Evolutionary conservation across 23 red algal genomes (phyloP).

Genomic region (Gracilariopsis chorda): DNA sequence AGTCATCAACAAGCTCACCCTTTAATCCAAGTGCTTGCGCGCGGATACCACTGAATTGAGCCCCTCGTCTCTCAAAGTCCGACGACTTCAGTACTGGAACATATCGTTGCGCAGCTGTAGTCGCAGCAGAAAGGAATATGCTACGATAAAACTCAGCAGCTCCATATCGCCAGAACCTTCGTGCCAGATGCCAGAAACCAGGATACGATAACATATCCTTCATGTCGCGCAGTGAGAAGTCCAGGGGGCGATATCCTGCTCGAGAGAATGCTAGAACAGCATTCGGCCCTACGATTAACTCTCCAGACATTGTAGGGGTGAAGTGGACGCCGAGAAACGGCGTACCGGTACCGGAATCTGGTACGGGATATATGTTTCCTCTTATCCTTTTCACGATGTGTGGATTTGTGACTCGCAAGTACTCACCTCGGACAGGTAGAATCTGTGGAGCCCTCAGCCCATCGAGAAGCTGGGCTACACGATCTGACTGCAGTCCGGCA

Average conservation of each 20-base stretch:
- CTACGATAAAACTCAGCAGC: constrained; percentile 36
- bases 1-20: constrained; percentile 81
- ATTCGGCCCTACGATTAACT: constrained; percentile 78
- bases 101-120: not conserved
- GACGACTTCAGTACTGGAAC: constrained; percentile 19
- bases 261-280: constrained; percentile 58
- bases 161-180: constrained; percentile 2
- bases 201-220: constrained; percentile 36
- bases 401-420: constrained; percentile 44
- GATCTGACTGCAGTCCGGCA: constrained; percentile 53
- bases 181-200: constrained; percentile 67
- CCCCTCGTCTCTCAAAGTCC: constrained; percentile 27
- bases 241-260: constrained; percentile 14
- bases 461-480: constrained; percentile 34
- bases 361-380: constrained; percentile 79
- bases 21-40: constrained; percentile 70
- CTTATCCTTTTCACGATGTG: constrained; percentile 31
- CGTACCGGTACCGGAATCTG: constrained; percentile 35
- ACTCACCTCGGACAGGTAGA: constrained; percentile 77
- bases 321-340: constrained; percentile 92
- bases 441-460: constrained; percentile 58
- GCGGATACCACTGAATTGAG: constrained; percentile 46
- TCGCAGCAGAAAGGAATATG: constrained; percentile 20
- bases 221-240: constrained; percentile 8
- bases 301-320: constrained; percentile 72